Evolutionary conservation across 1,284 basidiomycete genomes (phyloP).

Genomic region (Inonotus obliquus): DNA sequence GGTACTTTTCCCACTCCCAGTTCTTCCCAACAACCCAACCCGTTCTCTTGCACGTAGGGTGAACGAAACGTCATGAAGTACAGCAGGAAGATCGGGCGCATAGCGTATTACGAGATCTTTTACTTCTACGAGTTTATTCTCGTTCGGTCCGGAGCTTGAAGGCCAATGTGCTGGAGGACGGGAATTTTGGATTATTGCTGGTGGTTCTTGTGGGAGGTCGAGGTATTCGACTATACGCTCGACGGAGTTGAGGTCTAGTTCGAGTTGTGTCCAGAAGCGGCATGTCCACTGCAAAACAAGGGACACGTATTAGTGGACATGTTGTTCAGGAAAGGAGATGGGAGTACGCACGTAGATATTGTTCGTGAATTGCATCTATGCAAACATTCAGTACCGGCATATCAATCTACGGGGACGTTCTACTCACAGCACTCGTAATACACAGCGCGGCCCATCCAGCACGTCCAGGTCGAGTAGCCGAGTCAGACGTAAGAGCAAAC

Average conservation of each 20-base stretch:
- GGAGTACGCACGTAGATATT: conserved; percentile 41
- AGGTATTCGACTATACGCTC: conserved; percentile 90
- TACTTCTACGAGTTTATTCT: conserved; percentile 29
- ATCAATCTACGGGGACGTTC: background rate
- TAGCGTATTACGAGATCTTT: conserved; percentile 71
- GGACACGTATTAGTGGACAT: background rate
- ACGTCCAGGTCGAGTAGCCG: background rate
- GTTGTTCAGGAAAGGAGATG: background rate
- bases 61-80: conserved; percentile 76
- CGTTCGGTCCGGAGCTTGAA: conserved; percentile 45
- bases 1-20: conserved; percentile 57
- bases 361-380: conserved; percentile 48
- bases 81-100: conserved; percentile 77
- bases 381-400: background rate
- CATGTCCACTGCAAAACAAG: conserved; percentile 48
- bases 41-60: conserved; percentile 57
- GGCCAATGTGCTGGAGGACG: conserved; percentile 86
- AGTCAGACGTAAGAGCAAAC: conserved; percentile 67
- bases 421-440: conserved; percentile 58
- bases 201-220: conserved; percentile 81
- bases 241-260: conserved; percentile 71
- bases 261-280: conserved; percentile 53
- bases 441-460: conserved; percentile 65
- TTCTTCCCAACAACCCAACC: conserved; percentile 70
- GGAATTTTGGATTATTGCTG: conserved; percentile 60